These are phyloP conservation scores for Zoysia matrella DNA, from an alignment of 202 grass and related monocot genomes.

Conservation along the genomic window DNA sequence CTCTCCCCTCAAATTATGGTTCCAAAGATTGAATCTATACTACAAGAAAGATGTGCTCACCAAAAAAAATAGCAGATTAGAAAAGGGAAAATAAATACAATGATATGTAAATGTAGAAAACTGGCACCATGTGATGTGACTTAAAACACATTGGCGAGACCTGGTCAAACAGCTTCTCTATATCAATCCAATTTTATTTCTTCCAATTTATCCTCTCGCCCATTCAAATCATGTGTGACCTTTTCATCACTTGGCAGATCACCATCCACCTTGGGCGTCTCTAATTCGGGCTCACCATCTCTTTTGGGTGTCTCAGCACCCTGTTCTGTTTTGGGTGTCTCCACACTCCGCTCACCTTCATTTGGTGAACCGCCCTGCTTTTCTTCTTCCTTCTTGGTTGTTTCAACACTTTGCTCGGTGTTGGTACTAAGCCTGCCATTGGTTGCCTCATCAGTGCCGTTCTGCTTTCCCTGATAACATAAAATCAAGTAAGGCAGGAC, in stretches of 20 bases:
- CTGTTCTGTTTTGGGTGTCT: constrained; percentile 1
- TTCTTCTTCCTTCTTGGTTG: constrained; percentile 42
- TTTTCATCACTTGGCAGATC: constrained; percentile 1
- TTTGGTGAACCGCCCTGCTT: constrained; percentile 52
- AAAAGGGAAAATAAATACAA: constrained; percentile 39
- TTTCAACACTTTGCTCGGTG: constrained; percentile 54
- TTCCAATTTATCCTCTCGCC: constrained; percentile 39
- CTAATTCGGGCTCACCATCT: constrained; percentile 32
- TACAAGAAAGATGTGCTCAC: constrained; percentile 4
- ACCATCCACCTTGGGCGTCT: constrained; percentile 28
- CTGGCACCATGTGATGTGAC: constrained; percentile 27
- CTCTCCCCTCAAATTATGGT: constrained; percentile 23
- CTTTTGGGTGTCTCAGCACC: neutral
- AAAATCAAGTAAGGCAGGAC: constrained; percentile 17
- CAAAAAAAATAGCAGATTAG: constrained; percentile 3
- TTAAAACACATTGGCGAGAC: constrained; percentile 27
- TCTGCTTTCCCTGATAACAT: constrained; percentile 66
- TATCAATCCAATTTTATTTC: constrained; percentile 57
- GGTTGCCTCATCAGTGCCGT: constrained; percentile 46
- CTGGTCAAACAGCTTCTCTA: neutral
- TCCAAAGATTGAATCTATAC: constrained; percentile 48
- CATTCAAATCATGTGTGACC: constrained; percentile 25
- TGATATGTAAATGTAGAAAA: constrained; percentile 36
- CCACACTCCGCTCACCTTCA: constrained; percentile 39
- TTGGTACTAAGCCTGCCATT: constrained; percentile 51